Evolutionary conservation across 805 yeast species (phyloP).

Genomic region (Nadsonia fulvescens): DNA sequence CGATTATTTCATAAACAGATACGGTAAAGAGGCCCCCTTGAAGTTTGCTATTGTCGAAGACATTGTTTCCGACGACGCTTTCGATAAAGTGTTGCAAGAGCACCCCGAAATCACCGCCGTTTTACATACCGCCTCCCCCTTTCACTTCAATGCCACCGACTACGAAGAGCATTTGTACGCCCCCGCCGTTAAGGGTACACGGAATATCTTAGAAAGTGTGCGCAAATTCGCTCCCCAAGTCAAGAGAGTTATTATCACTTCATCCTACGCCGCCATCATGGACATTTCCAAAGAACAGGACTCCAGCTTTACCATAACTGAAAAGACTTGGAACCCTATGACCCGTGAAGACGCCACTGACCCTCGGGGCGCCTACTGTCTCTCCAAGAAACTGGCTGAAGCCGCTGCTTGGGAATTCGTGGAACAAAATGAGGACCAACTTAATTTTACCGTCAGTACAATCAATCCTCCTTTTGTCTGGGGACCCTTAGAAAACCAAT

Average conservation of each 20-base stretch:
- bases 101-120: conserved; percentile 23
- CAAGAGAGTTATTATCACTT: conserved; percentile 27
- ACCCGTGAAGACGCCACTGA: conserved; percentile 14
- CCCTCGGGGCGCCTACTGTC: conserved; percentile 13
- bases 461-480: conserved; percentile 18
- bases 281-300: conserved; percentile 9
- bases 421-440: conserved; percentile 15
- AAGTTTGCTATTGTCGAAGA: conserved; percentile 17
- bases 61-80: conserved; percentile 23
- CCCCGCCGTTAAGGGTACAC: conserved; percentile 33
- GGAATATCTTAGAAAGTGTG: conserved; percentile 24
- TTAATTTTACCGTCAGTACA: conserved; percentile 12
- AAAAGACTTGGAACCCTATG: conserved; percentile 22
- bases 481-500: conserved; percentile 17
- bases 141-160: conserved; percentile 18
- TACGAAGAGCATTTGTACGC: conserved; percentile 23
- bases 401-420: conserved; percentile 38
- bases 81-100: conserved; percentile 26
- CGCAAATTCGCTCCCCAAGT: conserved; percentile 23
- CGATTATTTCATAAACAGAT: conserved; percentile 13
- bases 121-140: conserved; percentile 26
- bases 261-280: conserved; percentile 32
- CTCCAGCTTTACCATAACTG: conserved; percentile 14
- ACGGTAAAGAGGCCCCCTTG: no score
- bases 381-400: conserved; percentile 39